Evolutionary conservation across 352 stramenopile genomes (phyloP), one percentile per base, ranked within the genome.

Genomic region (Phytophthora pistaciae): DNA sequence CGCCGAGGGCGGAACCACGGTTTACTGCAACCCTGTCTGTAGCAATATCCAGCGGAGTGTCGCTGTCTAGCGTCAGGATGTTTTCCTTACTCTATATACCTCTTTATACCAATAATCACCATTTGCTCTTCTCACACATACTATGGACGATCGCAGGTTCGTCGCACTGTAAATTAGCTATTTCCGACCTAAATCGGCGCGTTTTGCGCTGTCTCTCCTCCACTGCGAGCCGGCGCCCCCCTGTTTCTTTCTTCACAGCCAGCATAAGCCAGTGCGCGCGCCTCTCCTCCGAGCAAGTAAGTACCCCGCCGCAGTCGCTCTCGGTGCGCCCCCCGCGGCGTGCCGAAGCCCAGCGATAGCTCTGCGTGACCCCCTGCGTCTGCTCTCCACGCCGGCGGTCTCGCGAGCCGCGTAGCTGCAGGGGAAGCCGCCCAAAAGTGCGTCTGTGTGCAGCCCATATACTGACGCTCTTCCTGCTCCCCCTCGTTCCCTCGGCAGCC

Each of bases 211-310:
- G 69, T 76, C 63, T 73, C 64, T 72, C 58, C 69, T 77, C 66
- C 56, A 67, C 53, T 74, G 62, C 72, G 72, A 77, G 63, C 48
- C 72, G 72, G 74, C 69, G 71, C 64, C 72, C 64, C 66, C 67
- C 70, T 78, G 53, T 73, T 80, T 80, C 74, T 80, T 78, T 80
- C 70, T 68, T 80, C 60, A 56, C 53, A 66, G 62, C 68, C 61
- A 79, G 63, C 68, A 80, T 72, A 63, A 77, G 64, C 56, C 48
- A 80, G 74, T 75, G 69, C 64, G 60, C 68, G 40, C 60, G 68
- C 55, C 46, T 63, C 69, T 69, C 52, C 48, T 75, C 61, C 29
- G 54, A 78, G 62, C 70, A 70, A 72, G 69, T 80, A 75, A 75
- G 69, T 73, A 13, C 25, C 38, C 20, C 40, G 20, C 38, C 10